Percentiles rank a stretch among this genome's conserved stretches.
Conservation (phyloP, 164 flowering plant species). For the Platanus orientalis region DNA sequence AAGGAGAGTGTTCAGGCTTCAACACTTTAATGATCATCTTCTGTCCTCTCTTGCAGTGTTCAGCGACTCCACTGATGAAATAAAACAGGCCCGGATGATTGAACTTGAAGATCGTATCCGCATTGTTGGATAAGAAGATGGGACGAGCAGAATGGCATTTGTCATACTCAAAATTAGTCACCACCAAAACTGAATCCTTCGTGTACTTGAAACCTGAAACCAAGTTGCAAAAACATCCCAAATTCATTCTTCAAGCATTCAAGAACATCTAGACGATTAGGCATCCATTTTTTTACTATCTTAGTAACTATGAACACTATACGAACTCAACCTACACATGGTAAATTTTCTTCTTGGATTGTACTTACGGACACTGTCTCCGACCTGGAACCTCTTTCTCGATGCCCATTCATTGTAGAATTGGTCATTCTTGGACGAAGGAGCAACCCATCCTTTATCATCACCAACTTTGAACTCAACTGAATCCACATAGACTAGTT, state of each 20-base stretch:
- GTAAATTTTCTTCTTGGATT: neutral
- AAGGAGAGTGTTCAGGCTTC: slow-evolving; percentile 22
- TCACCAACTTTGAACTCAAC: slow-evolving; percentile 52
- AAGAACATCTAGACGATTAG: too few species aligned
- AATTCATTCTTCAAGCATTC: neutral
- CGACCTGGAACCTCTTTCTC: slow-evolving; percentile 43
- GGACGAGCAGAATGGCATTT: slow-evolving; percentile 44
- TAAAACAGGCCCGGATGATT: slow-evolving; percentile 46
- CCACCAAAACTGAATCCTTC: slow-evolving; percentile 57
- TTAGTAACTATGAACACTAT: too few species aligned
- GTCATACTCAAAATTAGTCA: slow-evolving; percentile 43
- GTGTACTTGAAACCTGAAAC: slow-evolving; percentile 44
- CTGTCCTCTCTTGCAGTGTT: slow-evolving; percentile 55
- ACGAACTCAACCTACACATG: too few species aligned
- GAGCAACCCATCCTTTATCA: slow-evolving; percentile 49
- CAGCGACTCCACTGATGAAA: slow-evolving; percentile 58
- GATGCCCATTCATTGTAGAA: slow-evolving; percentile 68
- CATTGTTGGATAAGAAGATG: slow-evolving; percentile 53
- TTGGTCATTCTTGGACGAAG: slow-evolving; percentile 27
- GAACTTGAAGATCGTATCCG: slow-evolving; percentile 32
- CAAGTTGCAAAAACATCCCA: neutral
- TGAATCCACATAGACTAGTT: slow-evolving; percentile 14
- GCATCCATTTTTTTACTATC: too few species aligned
- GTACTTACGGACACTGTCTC: slow-evolving; percentile 64
- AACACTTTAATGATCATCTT: slow-evolving; percentile 59